Percentiles rank a stretch among this genome's conserved stretches.
These are phyloP conservation scores for Ceratocystis eucalypticola DNA, from an alignment of 2,329 filamentous ascomycete species.

Conservation along the genomic window DNA sequence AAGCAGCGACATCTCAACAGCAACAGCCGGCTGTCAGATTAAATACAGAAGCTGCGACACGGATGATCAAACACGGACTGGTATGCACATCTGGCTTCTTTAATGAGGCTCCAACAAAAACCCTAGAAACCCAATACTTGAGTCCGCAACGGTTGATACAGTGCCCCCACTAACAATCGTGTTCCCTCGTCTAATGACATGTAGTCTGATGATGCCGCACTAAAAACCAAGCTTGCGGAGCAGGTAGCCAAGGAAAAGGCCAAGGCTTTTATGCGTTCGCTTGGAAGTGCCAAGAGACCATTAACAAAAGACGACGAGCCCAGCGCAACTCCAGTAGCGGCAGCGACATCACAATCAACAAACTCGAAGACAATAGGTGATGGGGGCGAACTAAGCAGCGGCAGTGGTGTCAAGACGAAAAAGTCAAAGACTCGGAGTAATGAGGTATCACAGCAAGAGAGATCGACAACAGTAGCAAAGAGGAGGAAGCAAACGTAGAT, in stretches of 20 bases:
- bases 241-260: slow-evolving; percentile 44
- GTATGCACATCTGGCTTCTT: slow-evolving; percentile 32
- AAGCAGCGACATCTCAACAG: slow-evolving; percentile 24
- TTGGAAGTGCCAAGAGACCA: slow-evolving; percentile 30
- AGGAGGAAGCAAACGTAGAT: slow-evolving; percentile 6
- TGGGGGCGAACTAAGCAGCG: slow-evolving; percentile 7
- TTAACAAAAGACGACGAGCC: not conserved
- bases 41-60: slow-evolving; percentile 63
- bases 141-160: not conserved
- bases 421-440: slow-evolving; percentile 14
- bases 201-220: slow-evolving; percentile 37
- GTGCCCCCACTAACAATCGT: not conserved
- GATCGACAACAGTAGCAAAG: not conserved
- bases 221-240: slow-evolving; percentile 40
- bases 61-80: slow-evolving; percentile 72
- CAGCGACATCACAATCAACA: not conserved
- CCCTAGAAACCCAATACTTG: not conserved
- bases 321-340: not conserved
- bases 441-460: not conserved
- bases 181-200: not conserved
- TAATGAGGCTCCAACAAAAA: not conserved
- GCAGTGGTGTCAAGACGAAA: slow-evolving; percentile 5
- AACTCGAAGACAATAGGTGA: not conserved
- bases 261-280: slow-evolving; percentile 36
- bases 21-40: slow-evolving; percentile 35